Base-by-base conservation (phyloP, 192 early-diverging fungal species). In the Polychytrium aggregatum region DNA sequence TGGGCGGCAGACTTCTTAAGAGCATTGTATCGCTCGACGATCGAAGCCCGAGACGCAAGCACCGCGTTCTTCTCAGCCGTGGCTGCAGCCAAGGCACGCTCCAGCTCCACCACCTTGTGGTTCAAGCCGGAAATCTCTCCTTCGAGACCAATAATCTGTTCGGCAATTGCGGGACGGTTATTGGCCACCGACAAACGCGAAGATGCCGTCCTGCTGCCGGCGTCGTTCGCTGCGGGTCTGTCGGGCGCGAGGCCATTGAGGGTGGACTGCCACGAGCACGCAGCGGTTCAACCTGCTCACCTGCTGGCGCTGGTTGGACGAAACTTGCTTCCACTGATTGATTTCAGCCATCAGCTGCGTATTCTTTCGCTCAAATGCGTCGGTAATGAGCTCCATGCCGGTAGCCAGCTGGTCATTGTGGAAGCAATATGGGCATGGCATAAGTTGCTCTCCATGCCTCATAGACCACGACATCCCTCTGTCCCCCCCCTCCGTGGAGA, bases 1-100 rank as follows among this genome's bases (percentile, higher is more conserved):
- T 69, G 62, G 26, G 50, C 21, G 6, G 55, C 62, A 40, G 34
- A 53, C 46, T 64, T 64, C 56, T 59, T 64, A 2, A 69, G 43
- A 16, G 51, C 36, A n/a, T 50, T 41, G 50, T 65, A 69, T 37
- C 57, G 37, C 21, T 60, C 67, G 17, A 48, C 31, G 1, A 69
- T 26, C 22, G 44, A 31, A 25, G 36, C 47, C 48, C 53, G 41
- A 16, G 67, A 44, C 24, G 46, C 40, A 2, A 41, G 24, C 3
- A 64, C 35, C 6, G 49, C 44, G 42, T 55, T 30, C 35, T 65
- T 58, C 28, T 69, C 67, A 4, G 24, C n/a, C 26, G 34, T 9
- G 27, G 63, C 55, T 13, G 26, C n/a, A 25, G 52, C 44, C 22
- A 50, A 6, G 16, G 38, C 26, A n/a, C 50, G 41, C 44, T 67